A percentile compares a stretch with the other conserved stretches of the same genome.
phyloP scores from a whole-genome alignment of 2,329 filamentous ascomycete species.

The Verticillium tricorpus region DNA sequence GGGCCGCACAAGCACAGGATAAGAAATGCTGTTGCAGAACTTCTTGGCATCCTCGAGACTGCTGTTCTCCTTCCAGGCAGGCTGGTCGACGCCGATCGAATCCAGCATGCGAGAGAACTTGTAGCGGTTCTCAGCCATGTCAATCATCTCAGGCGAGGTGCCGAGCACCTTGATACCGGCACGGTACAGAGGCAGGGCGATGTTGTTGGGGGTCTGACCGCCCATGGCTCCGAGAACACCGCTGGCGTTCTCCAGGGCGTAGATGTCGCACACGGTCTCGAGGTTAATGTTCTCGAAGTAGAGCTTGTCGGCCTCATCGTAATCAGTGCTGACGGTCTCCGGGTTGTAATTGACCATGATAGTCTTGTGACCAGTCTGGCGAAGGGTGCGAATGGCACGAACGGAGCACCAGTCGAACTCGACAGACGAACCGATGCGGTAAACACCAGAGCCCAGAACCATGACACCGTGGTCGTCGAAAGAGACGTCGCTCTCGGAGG shows the following conservation, averaged over 20 bases:
- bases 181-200: conserved; percentile 82
- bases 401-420: conserved; percentile 99
- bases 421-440: conserved; percentile 94
- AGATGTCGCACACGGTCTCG: conserved; percentile 90
- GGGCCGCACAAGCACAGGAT: conserved; percentile 90
- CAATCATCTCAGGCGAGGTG: conserved; percentile 98
- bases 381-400: conserved; percentile 83
- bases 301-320: conserved; percentile 87
- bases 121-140: conserved; percentile 94
- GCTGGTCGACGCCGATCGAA: conserved; percentile 90
- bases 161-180: conserved; percentile 89
- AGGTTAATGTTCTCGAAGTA: conserved; percentile 96
- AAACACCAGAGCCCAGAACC: conserved; percentile 94
- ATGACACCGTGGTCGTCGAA: conserved; percentile 93
- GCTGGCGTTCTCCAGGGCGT: conserved; percentile 75
- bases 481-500: conserved; percentile 72
- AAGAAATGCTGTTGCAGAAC: conserved; percentile 85
- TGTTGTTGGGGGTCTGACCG: conserved; percentile 97
- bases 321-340: conserved; percentile 85
- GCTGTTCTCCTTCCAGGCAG: conserved; percentile 95
- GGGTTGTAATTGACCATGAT: conserved; percentile 96
- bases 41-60: conserved; percentile 84
- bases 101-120: conserved; percentile 99
- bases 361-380: conserved; percentile 82
- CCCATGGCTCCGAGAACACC: conserved; percentile 95